These are phyloP conservation scores for Mycena olivaceomarginata DNA, from an alignment of 768 basidiomycete genomes.

Conservation along the genomic window DNA sequence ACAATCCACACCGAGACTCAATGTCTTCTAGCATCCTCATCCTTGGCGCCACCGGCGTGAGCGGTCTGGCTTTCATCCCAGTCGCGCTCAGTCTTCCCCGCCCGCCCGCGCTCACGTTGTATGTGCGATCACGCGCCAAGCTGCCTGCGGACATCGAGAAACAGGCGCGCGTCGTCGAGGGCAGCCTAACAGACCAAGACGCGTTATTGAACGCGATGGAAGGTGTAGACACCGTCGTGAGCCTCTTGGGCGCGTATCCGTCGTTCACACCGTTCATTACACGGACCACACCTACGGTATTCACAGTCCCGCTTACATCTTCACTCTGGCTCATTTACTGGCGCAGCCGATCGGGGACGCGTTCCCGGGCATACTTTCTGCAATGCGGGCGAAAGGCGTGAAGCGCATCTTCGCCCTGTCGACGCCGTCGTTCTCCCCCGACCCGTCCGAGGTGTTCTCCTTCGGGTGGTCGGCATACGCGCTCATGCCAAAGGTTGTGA, in stretches of 20 bases:
- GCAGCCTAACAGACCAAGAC: constrained; percentile 13
- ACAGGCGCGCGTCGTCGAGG: constrained; percentile 23
- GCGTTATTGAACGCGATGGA: constrained; percentile 26
- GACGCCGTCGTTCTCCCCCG: constrained; percentile 32
- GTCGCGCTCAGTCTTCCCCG: constrained; percentile 19
- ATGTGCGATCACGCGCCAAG: constrained; percentile 24
- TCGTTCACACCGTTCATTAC: constrained; percentile 12
- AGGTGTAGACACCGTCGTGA: constrained; percentile 31
- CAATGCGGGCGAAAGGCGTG: constrained; percentile 31
- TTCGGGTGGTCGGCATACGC: neutral
- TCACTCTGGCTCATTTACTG: neutral
- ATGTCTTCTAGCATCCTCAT: constrained; percentile 32
- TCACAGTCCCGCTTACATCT: too few species aligned
- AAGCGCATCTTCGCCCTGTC: constrained; percentile 36
- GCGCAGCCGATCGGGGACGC: constrained; percentile 29
- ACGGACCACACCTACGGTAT: constrained; percentile 16
- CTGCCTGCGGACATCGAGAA: constrained; percentile 22
- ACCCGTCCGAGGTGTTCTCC: constrained; percentile 18
- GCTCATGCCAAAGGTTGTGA: neutral
- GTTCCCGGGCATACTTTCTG: constrained; percentile 23
- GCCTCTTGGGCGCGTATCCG: constrained; percentile 23
- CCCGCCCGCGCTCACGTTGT: constrained; percentile 20
- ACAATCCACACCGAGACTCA: neutral
- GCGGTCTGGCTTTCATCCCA: constrained; percentile 33
- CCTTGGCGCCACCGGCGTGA: constrained; percentile 34